These are phyloP conservation scores for Dothidotthia symphoricarpi DNA, from an alignment of 2,329 filamentous ascomycete species.

Conservation along the genomic window DNA sequence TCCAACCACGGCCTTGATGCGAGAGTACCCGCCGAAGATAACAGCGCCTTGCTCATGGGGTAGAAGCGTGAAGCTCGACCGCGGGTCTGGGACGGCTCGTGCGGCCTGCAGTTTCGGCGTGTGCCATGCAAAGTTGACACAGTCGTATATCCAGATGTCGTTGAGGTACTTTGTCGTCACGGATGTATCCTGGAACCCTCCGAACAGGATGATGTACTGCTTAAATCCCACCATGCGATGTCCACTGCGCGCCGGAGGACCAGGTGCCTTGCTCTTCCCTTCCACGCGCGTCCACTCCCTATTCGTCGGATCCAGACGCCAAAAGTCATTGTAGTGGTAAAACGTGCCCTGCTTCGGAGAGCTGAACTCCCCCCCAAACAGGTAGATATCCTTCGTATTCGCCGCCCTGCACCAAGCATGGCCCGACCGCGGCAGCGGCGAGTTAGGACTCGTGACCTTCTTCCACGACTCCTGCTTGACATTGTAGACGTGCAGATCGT, in stretches of 20 bases:
- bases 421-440: conserved; percentile 82
- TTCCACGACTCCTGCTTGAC: conserved; percentile 88
- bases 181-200: conserved; percentile 95
- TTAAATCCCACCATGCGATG: conserved; percentile 97
- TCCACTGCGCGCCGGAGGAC: conserved; percentile 81
- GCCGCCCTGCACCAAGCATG: conserved; percentile 93
- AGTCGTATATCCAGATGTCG: conserved; percentile 96
- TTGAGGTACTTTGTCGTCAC: conserved; percentile 91
- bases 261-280: conserved; percentile 72
- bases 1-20: conserved; percentile 67
- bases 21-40: conserved; percentile 88
- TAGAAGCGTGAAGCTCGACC: conserved; percentile 87
- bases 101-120: conserved; percentile 71
- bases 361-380: conserved; percentile 96
- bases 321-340: conserved; percentile 99
- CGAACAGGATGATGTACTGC: conserved; percentile 93
- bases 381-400: conserved; percentile 79
- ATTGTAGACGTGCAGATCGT: conserved; percentile 67
- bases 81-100: conserved; percentile 81
- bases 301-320: conserved; percentile 78
- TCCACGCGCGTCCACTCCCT: conserved; percentile 93
- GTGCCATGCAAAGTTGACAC: conserved; percentile 80
- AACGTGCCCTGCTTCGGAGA: conserved; percentile 97
- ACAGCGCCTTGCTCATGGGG: conserved; percentile 89
- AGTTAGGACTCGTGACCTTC: conserved; percentile 84